Conservation (phyloP, 495 filamentous ascomycete species). For the Aspergillus leporis region DNA sequence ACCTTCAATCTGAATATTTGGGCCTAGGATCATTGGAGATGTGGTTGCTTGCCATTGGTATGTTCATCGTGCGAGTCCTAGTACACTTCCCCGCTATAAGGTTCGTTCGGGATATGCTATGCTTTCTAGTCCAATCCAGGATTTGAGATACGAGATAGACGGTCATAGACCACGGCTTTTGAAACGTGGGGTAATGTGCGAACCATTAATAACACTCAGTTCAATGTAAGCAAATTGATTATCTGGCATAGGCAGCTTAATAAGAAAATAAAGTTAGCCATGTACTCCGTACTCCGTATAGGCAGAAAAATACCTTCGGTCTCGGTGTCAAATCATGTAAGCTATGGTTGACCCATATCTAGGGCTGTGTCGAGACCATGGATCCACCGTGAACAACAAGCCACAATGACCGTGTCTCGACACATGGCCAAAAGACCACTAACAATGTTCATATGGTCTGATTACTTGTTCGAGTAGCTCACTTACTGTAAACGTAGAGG, state of each 20-base stretch:
- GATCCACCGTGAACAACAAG: background rate
- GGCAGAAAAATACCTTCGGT: constrained; percentile 1
- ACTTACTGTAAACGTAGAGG: background rate
- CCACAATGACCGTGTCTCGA: constrained; percentile 2
- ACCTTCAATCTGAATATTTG: background rate
- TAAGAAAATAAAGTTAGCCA: background rate
- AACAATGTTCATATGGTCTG: background rate
- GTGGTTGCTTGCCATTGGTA: background rate
- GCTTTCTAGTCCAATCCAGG: background rate
- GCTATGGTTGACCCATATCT: background rate
- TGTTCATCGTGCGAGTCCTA: background rate
- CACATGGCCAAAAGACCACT: background rate
- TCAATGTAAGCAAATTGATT: background rate
- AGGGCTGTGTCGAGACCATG: background rate
- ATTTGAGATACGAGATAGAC: too few relatives aligned
- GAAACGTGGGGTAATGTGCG: too few relatives aligned
- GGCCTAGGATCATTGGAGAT: background rate
- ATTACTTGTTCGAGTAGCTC: background rate
- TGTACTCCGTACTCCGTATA: too few relatives aligned
- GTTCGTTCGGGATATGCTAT: background rate
- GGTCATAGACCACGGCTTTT: too few relatives aligned
- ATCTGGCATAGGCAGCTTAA: background rate
- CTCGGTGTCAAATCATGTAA: background rate
- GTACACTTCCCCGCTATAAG: background rate
- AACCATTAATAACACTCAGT: background rate